Conservation (phyloP, 2,329 filamentous ascomycete genomes). For the Neopestalotiopsis rosae region DNA sequence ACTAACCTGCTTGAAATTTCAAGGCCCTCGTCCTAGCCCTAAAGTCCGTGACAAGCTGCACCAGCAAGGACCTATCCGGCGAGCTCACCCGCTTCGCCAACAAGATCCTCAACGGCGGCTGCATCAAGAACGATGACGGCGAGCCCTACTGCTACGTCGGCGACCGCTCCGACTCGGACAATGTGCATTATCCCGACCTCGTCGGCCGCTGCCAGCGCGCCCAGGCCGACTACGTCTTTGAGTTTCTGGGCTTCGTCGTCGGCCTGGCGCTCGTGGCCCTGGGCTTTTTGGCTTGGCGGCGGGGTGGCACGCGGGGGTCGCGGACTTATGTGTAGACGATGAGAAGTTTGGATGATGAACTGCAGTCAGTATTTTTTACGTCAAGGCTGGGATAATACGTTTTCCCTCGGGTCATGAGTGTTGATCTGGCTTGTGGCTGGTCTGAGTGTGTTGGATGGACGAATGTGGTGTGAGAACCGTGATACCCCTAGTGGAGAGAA, state of each 20-base stretch:
- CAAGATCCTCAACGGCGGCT: conserved; percentile 38
- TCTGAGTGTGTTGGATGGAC: too few relatives aligned
- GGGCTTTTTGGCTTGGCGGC: conserved; percentile 26
- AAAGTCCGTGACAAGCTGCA: conserved; percentile 35
- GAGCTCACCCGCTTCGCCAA: conserved; percentile 24
- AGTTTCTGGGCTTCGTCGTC: conserved; percentile 33
- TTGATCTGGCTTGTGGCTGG: too few relatives aligned
- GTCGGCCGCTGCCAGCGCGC: conserved; percentile 32
- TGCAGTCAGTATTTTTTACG: too few relatives aligned
- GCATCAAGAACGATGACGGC: conserved; percentile 15
- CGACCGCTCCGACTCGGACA: conserved; percentile 7
- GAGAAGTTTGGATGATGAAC: too few relatives aligned
- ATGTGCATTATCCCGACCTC: conserved; percentile 12
- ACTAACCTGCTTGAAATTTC: conserved; percentile 2
- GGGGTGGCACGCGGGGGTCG: conserved; percentile 22
- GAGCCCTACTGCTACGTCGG: conserved; percentile 22
- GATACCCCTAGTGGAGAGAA: too few relatives aligned
- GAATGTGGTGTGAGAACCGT: too few relatives aligned
- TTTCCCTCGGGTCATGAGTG: background rate
- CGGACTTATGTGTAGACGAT: conserved; percentile 30
- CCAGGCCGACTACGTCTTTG: conserved; percentile 37
- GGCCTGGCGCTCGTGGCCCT: conserved; percentile 28
- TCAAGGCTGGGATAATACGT: too few relatives aligned
- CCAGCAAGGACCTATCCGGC: conserved; percentile 18
- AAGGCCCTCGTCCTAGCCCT: conserved; percentile 38